These are phyloP conservation scores for Xerocomellus amylosporus DNA, from an alignment of 768 basidiomycete species.

Conservation along the genomic window DNA sequence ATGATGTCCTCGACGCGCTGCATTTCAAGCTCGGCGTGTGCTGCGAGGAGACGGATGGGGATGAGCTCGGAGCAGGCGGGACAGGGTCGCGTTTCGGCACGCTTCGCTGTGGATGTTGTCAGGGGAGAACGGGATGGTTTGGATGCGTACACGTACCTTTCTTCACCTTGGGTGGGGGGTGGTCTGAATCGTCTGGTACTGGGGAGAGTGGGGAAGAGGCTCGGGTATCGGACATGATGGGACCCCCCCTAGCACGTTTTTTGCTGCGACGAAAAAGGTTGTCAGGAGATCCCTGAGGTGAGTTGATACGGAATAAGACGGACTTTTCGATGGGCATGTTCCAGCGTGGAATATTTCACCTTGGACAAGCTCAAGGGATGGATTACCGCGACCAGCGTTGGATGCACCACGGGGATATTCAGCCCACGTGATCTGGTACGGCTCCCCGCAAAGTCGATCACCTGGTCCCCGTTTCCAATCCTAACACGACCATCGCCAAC, in stretches of 20 bases:
- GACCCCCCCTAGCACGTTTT: constrained; percentile 40
- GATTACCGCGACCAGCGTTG: constrained; percentile 9
- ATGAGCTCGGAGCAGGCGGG: constrained; percentile 73
- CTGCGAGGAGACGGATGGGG: constrained; percentile 65
- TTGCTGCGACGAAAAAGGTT: constrained; percentile 34
- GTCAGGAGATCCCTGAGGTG: background rate
- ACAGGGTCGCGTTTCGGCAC: constrained; percentile 72
- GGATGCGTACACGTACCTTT: constrained; percentile 41
- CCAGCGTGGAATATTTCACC: background rate
- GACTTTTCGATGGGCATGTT: constrained; percentile 24
- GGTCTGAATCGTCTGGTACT: constrained; percentile 23
- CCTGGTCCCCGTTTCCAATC: background rate
- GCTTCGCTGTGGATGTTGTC: constrained; percentile 47
- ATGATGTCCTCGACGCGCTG: constrained; percentile 70
- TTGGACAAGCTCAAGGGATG: constrained; percentile 4
- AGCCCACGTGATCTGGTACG: constrained; percentile 14
- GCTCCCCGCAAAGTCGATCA: no score
- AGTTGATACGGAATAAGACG: constrained; percentile 10
- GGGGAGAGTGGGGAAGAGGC: constrained; percentile 36
- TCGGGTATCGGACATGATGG: constrained; percentile 10
- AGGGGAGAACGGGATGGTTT: background rate
- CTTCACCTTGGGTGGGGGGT: constrained; percentile 38
- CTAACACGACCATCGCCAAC: no score
- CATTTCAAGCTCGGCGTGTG: constrained; percentile 63
- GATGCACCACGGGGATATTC: constrained; percentile 6